Base-by-base conservation (phyloP, 352 stramenopile species). In the Aphanomyces astaci region DNA sequence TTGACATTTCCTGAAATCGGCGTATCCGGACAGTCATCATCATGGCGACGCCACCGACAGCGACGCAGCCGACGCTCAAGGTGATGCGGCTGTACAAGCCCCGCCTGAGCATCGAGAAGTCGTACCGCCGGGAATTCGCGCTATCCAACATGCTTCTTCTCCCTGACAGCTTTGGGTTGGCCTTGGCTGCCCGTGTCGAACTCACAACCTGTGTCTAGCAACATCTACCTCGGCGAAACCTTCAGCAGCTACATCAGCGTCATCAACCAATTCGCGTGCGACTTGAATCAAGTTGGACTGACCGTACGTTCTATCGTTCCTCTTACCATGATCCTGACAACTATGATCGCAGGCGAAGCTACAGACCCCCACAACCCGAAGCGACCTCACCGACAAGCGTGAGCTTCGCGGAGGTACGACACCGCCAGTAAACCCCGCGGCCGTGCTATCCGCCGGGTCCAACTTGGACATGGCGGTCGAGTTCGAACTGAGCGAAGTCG, bases 191-290 rank as follows among this genome's bases (percentile, higher is more conserved):
- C 2, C 19, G 17, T 72, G 28, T 63, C 63, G 33, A 24, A 63
- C 19, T 33, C n/a, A 55, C 48, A 10, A 2, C 1, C 19, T 22
- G 11, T 52, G 46, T 49, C 1, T 57, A 94, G 86, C 30, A 89
- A 96, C 72, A 97, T 97, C 54, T 97, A 96, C 67, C 75, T 95
- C 55, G 89, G 89, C 70, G 94, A 97, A 76, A 95, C 84, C 24
- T 97, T 97, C 70, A 95, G 86, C 76, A 95, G 88, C 75, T 97
- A 96, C 76, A 95, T 97, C 74, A 93, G 81, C 64, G 88, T 97
- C 22, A 91, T 96, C 60, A 97, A 97, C 73, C 86, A 87, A 62
- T 94, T 90, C 72, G 77, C 80, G 36, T 92, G 81, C 28, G 82
- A 92, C 22, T 53, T 94, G 27, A 78, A 81, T 13, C 81, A 94